Conservation (phyloP, 1,284 basidiomycete species). For the Porogramme epimiltina region DNA sequence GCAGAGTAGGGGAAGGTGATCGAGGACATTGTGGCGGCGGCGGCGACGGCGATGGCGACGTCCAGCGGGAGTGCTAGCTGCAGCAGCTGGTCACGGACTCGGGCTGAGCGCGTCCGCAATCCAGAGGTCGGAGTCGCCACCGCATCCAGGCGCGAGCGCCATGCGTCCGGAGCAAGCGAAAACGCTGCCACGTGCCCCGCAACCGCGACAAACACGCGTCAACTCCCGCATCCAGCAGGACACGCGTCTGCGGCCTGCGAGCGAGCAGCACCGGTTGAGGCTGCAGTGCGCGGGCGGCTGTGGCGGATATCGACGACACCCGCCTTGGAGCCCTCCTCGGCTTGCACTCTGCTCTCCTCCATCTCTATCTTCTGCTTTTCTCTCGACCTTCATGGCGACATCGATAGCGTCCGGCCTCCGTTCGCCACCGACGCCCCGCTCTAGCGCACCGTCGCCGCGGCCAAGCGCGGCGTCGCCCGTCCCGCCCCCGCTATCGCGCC, state of each 20-base stretch:
- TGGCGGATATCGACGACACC: constrained; percentile 11
- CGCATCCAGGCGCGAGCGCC: background rate
- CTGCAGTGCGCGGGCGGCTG: too few species aligned
- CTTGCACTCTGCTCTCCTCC: too few species aligned
- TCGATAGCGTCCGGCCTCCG: constrained; percentile 50
- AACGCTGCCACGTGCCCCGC: constrained; percentile 21
- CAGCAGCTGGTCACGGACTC: background rate
- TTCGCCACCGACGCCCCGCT: constrained; percentile 52
- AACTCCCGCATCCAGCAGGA: constrained; percentile 16
- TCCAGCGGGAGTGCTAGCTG: background rate
- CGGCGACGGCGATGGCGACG: background rate
- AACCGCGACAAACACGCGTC: constrained; percentile 18
- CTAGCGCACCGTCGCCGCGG: constrained; percentile 57
- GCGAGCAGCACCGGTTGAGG: too few species aligned
- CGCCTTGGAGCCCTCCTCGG: too few species aligned
- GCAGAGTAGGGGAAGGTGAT: constrained; percentile 40
- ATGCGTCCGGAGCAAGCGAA: constrained; percentile 4
- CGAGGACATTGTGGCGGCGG: constrained; percentile 36
- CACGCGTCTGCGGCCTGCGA: constrained; percentile 1
- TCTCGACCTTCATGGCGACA: constrained; percentile 8
- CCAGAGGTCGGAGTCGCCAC: constrained; percentile 2
- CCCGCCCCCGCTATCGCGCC: constrained; percentile 28
- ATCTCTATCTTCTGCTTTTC: constrained; percentile 1
- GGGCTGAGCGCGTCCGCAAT: background rate
- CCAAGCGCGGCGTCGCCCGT: constrained; percentile 59